Conservation (phyloP, 106 monocot genomes). For the Vanilla planifolia region DNA sequence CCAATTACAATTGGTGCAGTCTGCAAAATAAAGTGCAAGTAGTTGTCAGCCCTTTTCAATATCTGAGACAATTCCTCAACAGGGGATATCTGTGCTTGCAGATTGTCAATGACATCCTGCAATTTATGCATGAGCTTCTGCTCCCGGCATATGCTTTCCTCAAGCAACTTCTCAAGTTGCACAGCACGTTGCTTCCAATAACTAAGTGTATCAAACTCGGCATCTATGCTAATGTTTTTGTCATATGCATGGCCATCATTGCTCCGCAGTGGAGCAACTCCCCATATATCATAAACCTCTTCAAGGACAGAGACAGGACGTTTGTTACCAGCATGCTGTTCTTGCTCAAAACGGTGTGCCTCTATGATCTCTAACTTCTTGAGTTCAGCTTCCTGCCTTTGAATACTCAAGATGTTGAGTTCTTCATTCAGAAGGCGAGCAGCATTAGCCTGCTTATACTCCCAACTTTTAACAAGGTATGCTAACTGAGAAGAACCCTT, state of each 20-base stretch:
- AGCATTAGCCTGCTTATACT: slow-evolving; percentile 61
- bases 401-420: slow-evolving; percentile 38
- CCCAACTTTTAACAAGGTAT: slow-evolving; percentile 55
- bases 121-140: slow-evolving; percentile 41
- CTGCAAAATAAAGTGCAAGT: slow-evolving; percentile 75
- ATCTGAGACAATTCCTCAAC: slow-evolving; percentile 66
- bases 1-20: slow-evolving; percentile 76
- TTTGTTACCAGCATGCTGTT: slow-evolving; percentile 28
- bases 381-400: slow-evolving; percentile 49
- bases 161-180: slow-evolving; percentile 42
- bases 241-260: slow-evolving; percentile 27
- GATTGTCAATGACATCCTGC: slow-evolving; percentile 44
- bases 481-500: slow-evolving; percentile 61
- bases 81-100: slow-evolving; percentile 52
- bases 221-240: slow-evolving; percentile 40
- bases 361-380: slow-evolving; percentile 57
- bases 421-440: slow-evolving; percentile 67
- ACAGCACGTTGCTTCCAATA: slow-evolving; percentile 60
- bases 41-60: slow-evolving; percentile 69
- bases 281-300: slow-evolving; percentile 42
- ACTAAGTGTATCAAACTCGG: slow-evolving; percentile 27
- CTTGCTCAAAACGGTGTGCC: slow-evolving; percentile 53
- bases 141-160: slow-evolving; percentile 53
- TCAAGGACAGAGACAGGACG: slow-evolving; percentile 44
- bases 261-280: slow-evolving; percentile 26